phyloP scores from a whole-genome alignment of 345 rosid genomes.

The Eucalyptus sideroxylon region DNA sequence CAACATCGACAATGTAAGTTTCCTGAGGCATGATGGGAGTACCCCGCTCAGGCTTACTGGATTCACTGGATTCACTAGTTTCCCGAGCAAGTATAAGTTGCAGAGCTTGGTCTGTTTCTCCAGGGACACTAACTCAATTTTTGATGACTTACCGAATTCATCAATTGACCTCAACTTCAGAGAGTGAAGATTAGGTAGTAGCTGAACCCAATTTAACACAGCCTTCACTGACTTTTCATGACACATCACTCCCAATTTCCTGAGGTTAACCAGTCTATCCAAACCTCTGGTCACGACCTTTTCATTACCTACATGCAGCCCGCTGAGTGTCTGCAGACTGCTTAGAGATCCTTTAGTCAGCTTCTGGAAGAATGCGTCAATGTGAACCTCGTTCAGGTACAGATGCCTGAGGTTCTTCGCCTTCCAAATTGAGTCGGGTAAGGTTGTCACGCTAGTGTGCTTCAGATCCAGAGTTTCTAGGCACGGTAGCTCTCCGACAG shows the following conservation, averaged over 20 bases:
- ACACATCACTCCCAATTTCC: slow-evolving; percentile 19
- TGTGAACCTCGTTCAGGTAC: slow-evolving; percentile 1
- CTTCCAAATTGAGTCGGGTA: slow-evolving; percentile 17
- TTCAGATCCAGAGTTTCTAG: slow-evolving; percentile 30
- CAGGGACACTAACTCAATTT: background rate
- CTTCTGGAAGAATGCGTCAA: background rate
- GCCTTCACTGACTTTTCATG: background rate
- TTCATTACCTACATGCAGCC: slow-evolving; percentile 4
- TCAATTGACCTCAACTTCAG: slow-evolving; percentile 19
- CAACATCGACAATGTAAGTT: slow-evolving; percentile 22
- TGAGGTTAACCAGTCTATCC: background rate
- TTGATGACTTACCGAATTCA: background rate
- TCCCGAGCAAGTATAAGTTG: slow-evolving; percentile 20
- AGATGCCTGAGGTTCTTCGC: slow-evolving; percentile 8
- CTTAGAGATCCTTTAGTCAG: background rate
- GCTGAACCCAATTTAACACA: background rate
- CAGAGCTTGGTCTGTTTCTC: background rate
- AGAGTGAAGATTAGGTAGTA: background rate
- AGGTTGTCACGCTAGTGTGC: slow-evolving; percentile 10
- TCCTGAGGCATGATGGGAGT: slow-evolving; percentile 5
- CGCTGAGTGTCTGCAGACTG: slow-evolving; percentile 16
- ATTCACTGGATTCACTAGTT: background rate
- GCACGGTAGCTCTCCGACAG: background rate
- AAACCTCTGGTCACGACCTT: background rate
- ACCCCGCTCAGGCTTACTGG: background rate